Evolutionary conservation across 139 green algal species (phyloP).

Genomic region (Ostreobium quekettii): DNA sequence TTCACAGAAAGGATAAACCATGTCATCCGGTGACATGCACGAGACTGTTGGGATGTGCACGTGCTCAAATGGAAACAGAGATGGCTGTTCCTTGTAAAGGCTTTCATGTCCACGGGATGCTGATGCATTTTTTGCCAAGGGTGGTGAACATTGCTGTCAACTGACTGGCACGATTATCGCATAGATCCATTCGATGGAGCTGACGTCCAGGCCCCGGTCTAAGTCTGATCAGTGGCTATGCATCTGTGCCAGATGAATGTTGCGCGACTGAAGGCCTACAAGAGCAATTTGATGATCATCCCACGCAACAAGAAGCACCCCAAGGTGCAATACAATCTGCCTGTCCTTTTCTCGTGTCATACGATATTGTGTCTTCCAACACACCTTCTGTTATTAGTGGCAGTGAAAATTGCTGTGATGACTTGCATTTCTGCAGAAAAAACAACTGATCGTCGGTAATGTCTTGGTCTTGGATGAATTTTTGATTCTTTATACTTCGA

Average conservation of each 20-base stretch:
- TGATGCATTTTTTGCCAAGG: not conserved
- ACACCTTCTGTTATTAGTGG: too few relatives aligned
- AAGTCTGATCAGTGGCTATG: not conserved
- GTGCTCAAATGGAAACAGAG: not conserved
- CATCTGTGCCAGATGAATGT: conserved; percentile 71
- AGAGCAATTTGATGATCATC: conserved; percentile 93
- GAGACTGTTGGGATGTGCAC: not conserved
- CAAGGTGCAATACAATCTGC: too few relatives aligned
- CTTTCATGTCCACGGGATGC: not conserved
- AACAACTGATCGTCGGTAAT: too few relatives aligned
- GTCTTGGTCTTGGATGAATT: too few relatives aligned
- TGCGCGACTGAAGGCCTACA: conserved; percentile 92
- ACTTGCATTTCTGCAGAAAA: too few relatives aligned
- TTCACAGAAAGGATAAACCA: too few relatives aligned
- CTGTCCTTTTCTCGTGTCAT: too few relatives aligned
- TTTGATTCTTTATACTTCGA: too few relatives aligned
- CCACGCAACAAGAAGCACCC: conserved; percentile 83
- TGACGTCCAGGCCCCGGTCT: not conserved
- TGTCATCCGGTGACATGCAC: not conserved
- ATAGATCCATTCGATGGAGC: too few relatives aligned
- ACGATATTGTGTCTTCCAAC: too few relatives aligned
- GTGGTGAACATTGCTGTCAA: not conserved
- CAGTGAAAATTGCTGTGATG: too few relatives aligned
- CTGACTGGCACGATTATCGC: not conserved
- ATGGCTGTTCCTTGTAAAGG: not conserved